Evolutionary conservation across 2,329 filamentous ascomycete species (phyloP), one percentile per base, ranked within the genome.

Genomic region (Dothideomycetes sp.): DNA sequence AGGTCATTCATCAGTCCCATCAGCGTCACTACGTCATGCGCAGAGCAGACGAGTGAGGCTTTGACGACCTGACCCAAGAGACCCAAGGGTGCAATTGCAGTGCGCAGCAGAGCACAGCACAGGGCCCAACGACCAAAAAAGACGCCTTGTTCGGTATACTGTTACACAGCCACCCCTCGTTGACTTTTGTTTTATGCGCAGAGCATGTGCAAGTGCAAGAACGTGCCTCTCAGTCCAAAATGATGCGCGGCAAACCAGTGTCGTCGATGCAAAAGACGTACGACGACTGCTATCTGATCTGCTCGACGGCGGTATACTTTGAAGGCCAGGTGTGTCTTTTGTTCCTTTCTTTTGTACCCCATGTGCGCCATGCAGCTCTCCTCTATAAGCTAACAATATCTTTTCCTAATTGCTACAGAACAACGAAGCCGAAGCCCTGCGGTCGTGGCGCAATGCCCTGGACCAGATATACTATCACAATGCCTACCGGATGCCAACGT

Each of bases 281-380:
- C 65, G 89, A 96, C 66, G 87, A 96, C 62, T 88, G 84, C 62
- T 95, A 94, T 64, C 66, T 95, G 52, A 87, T 82, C 57, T 95
- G 88, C 64, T 95, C 88, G 11, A 96, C 88, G 2, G 89, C 89
- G 30, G 84, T 94, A 38, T 95, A 94, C 65, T 95, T 94, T 61
- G 91, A 98, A 66, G 78, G 81, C 58, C 82, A 93, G 76, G 87
- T 93, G 64, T 48, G 62, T 53, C 14, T 31, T 11, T 15, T 11
- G 36, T 19, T 32, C n/a, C 19, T n/a, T n/a, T n/a, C n/a, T 30
- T 11, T 37, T 14, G 10, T 7, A 30, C 27, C 12, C 18, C 16
- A n/a, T 19, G 19, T 24, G 19, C 11, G 11, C 34, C 12, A 8
- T 19, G 7, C 9, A 15, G 11, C 34, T 11, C n/a, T 10, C 5